phyloP scores from a whole-genome alignment of 148 eudicot genomes.

The Cornus kousa region DNA sequence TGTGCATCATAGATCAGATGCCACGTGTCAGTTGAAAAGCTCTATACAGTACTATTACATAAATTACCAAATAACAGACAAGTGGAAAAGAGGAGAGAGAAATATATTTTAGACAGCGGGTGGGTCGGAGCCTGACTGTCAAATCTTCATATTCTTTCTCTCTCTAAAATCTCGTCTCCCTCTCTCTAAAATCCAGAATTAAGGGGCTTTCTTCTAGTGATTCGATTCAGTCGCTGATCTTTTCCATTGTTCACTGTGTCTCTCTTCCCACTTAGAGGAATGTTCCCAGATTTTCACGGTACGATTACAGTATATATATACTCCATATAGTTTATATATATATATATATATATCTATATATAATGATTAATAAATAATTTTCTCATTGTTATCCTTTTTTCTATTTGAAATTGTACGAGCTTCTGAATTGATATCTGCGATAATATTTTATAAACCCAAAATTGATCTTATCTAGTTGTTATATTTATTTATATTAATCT shows the following conservation, averaged over 20 bases:
- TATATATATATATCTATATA: neutral
- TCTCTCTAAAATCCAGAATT: slow-evolving; percentile 22
- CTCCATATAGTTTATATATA: neutral
- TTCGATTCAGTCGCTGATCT: slow-evolving; percentile 57
- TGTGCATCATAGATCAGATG: neutral
- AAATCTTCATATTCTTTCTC: slow-evolving; percentile 63
- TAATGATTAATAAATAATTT: neutral
- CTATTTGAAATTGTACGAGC: neutral
- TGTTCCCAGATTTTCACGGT: slow-evolving; percentile 60
- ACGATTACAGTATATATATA: slow-evolving; percentile 7
- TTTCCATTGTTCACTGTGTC: slow-evolving; percentile 26
- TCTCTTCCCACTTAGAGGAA: slow-evolving; percentile 30
- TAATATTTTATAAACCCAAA: neutral
- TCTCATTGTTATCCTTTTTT: neutral
- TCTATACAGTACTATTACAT: neutral
- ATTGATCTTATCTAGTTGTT: neutral
- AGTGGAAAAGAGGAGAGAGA: neutral
- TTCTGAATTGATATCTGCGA: neutral
- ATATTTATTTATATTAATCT: neutral
- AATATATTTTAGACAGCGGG: slow-evolving; percentile 23
- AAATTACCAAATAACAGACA: slow-evolving; percentile 7
- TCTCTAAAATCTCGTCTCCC: slow-evolving; percentile 17
- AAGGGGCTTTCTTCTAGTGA: slow-evolving; percentile 28
- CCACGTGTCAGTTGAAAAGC: neutral
- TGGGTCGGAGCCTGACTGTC: slow-evolving; percentile 64